Base-by-base conservation (phyloP, 1,139 yeast species). In the Suhomyces kunorum region DNA sequence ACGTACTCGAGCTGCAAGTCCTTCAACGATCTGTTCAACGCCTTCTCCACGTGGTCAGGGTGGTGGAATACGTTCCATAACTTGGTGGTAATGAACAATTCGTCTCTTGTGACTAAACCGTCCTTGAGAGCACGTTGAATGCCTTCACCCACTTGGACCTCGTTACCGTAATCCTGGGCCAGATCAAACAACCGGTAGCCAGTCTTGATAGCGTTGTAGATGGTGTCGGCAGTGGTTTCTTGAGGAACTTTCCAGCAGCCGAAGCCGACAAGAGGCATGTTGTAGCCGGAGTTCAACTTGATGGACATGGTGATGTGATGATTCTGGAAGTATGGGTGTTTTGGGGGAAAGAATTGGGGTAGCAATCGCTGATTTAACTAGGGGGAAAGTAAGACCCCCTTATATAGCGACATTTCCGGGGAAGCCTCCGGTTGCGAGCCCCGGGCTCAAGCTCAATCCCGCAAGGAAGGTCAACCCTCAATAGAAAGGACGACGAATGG, bases 111-210 rank as follows among this genome's bases (percentile, higher is more conserved):
- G 40, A 81, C 89, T 28, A 83, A 45, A 3, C 87, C 87, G 37
- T 83, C 89, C 33, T 66, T 74, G 50, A 84, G 67, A 38, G 90
- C 90, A 50, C 63, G 69, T 33, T 70, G 73, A 49, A 84, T 68
- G 46, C 90, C 92, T 44, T 78, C 63, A 32, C 94, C 94, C 37
- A 84, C 81, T 59, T 83, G 86, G 53, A 72, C 71, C 61, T 84
- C 89, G 59, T 85, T 85, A 46, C 87, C 90, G 59, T 85, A 85
- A 58, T 83, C 90, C 59, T 76, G 74, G 37, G 92, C 94, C 54
- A 87, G 87, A 56, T 83, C 90, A 49, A 83, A 81, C 47, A 81
- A 65, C 63, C 92, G 75, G 71, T 85, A 85, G 8, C 94, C 94
- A 15, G 69, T 66, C 58, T 81, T 80, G 54, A 81, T 80, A 48